Percentiles rank a stretch among this genome's conserved stretches.
Conservation (phyloP, 2,329 filamentous ascomycete species). For the Mycocentrospora acerina region DNA sequence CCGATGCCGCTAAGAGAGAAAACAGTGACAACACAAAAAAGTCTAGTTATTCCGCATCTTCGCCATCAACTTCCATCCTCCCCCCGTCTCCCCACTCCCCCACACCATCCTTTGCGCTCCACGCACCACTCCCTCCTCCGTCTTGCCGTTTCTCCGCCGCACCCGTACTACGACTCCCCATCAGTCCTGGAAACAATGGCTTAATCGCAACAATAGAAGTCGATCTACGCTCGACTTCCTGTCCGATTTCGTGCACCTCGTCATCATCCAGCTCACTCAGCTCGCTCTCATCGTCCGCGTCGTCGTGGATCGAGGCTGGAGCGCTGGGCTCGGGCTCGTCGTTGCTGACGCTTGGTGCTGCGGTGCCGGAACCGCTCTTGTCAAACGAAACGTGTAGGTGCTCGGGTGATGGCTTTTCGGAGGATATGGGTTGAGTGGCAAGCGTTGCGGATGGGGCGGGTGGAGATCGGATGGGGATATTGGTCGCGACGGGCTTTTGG, state of each 20-base stretch:
- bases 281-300: conserved; percentile 57
- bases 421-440: conserved; percentile 14
- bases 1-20: no score
- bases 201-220: conserved; percentile 19
- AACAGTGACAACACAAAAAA: no score
- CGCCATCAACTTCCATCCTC: no score
- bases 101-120: background rate
- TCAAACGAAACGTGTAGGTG: conserved; percentile 20
- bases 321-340: conserved; percentile 24
- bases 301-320: conserved; percentile 50
- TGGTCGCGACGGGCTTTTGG: conserved; percentile 39
- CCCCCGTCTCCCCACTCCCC: background rate
- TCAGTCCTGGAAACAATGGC: conserved; percentile 30
- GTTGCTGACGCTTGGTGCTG: conserved; percentile 30
- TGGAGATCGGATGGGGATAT: conserved; percentile 40
- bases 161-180: conserved; percentile 9
- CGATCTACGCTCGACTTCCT: conserved; percentile 21
- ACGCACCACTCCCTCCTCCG: background rate
- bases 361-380: conserved; percentile 45
- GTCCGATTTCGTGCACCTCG: conserved; percentile 38
- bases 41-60: no score
- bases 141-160: conserved; percentile 1
- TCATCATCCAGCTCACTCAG: conserved; percentile 54
- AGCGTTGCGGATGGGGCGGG: conserved; percentile 17
- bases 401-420: conserved; percentile 21